A percentile compares a stretch with the other conserved stretches of the same genome.
These are phyloP conservation scores for Scheffersomyces titani DNA, from an alignment of 1,139 yeast genomes.

Conservation along the genomic window DNA sequence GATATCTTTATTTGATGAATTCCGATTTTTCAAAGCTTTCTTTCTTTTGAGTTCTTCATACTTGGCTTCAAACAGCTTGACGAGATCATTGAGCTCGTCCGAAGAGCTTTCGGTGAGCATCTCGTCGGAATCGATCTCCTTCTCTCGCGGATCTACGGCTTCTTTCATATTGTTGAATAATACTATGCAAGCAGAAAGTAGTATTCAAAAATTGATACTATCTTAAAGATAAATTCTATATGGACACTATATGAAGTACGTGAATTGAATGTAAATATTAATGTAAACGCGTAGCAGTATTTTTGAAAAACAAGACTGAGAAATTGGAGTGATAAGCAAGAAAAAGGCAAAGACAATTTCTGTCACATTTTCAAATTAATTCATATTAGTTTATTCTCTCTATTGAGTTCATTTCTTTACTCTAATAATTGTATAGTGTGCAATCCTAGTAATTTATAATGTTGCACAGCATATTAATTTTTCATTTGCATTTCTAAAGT, in stretches of 20 bases:
- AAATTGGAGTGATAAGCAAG: not conserved
- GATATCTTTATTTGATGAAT: not conserved
- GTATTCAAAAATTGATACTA: not conserved
- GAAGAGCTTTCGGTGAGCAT: slow-evolving; percentile 24
- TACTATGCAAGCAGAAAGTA: not conserved
- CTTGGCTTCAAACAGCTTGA: slow-evolving; percentile 22
- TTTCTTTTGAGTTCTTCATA: slow-evolving; percentile 16
- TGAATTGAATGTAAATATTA: no score
- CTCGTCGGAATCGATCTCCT: slow-evolving; percentile 11
- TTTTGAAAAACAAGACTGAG: not conserved
- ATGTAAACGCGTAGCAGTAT: not conserved
- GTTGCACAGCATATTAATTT: not conserved
- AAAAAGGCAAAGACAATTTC: no score
- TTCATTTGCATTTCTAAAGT: not conserved
- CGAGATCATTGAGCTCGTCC: slow-evolving; percentile 23
- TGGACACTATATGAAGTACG: not conserved
- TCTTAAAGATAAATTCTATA: not conserved
- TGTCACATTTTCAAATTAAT: no score
- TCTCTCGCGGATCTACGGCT: slow-evolving; percentile 14
- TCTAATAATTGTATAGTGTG: not conserved
- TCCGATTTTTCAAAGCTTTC: slow-evolving; percentile 10
- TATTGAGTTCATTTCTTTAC: not conserved
- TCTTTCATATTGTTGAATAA: not conserved
- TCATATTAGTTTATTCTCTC: not conserved
- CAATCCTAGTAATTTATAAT: not conserved